Percentiles rank a stretch among this genome's conserved stretches.
Evolutionary conservation across 768 basidiomycete species (phyloP).

Genomic region (Terana coerulea): DNA sequence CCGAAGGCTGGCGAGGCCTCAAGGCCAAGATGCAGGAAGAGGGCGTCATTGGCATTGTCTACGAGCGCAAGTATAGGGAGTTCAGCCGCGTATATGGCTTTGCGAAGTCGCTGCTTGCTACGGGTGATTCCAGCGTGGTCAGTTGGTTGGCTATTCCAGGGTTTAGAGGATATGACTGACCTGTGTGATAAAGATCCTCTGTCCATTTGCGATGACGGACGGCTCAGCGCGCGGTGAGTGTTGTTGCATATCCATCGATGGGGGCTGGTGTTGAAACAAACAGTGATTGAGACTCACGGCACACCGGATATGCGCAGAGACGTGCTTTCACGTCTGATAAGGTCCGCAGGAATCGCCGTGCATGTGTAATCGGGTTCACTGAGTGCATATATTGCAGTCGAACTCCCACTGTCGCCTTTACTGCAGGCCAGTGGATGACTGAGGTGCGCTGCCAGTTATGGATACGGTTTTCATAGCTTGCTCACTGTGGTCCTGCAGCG

Average conservation of each 20-base stretch:
- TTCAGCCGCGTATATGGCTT: conserved; percentile 64
- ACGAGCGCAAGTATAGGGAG: conserved; percentile 58
- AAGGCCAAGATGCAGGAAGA: conserved; percentile 60
- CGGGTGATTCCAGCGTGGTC: conserved; percentile 63
- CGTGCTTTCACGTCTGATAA: conserved; percentile 55
- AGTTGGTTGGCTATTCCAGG: conserved; percentile 13
- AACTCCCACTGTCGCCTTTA: conserved; percentile 58
- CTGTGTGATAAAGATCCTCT: conserved; percentile 48
- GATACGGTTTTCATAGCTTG: not conserved
- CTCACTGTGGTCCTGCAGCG: conserved; percentile 35
- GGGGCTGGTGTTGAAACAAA: not conserved
- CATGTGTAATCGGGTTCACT: not conserved
- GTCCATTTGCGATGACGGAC: conserved; percentile 79
- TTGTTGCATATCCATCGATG: not conserved
- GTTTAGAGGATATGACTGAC: no score
- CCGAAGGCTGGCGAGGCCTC: conserved; percentile 69
- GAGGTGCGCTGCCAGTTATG: conserved; percentile 39
- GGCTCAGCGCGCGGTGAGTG: conserved; percentile 61
- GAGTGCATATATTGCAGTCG: conserved; percentile 38
- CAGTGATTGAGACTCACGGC: conserved; percentile 64
- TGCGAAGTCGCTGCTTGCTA: conserved; percentile 58
- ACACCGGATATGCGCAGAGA: conserved; percentile 55
- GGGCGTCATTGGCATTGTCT: conserved; percentile 64
- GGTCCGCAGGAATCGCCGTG: conserved; percentile 40
- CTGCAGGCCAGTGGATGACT: conserved; percentile 85